These are phyloP conservation scores for Climacium dendroides DNA, from an alignment of 225 moss, liverwort and hornwort species.

Conservation along the genomic window DNA sequence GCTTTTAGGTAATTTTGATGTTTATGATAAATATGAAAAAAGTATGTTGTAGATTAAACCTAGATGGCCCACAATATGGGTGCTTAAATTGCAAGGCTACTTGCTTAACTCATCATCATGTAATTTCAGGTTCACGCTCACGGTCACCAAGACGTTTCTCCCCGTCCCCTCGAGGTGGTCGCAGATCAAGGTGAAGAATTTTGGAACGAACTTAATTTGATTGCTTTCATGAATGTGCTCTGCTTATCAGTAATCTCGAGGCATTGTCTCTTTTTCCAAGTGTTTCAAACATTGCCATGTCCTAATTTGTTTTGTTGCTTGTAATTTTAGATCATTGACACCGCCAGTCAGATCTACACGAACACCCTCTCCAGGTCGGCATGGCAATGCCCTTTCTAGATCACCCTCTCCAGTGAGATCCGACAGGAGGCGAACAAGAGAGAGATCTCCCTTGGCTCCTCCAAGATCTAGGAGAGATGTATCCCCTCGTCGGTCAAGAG, in stretches of 20 bases:
- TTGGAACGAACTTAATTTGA: not conserved
- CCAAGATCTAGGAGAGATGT: conserved; percentile 6
- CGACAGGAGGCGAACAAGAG: conserved; percentile 22
- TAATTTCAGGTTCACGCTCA: conserved; percentile 34
- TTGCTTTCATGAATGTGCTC: not conserved
- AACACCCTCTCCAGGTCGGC: conserved; percentile 44
- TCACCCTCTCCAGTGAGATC: conserved; percentile 37
- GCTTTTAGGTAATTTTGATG: not conserved
- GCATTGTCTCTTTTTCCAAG: not conserved
- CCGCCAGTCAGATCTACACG: conserved; percentile 45
- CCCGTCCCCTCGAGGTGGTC: conserved; percentile 48
- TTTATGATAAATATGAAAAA: not conserved
- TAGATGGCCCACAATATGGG: not conserved
- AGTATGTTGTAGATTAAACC: not conserved
- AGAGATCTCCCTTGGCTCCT: conserved; percentile 25
- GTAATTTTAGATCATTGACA: conserved; percentile 24
- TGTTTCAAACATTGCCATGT: not conserved
- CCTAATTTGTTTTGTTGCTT: not conserved
- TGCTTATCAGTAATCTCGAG: no score
- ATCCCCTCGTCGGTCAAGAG: conserved; percentile 13
- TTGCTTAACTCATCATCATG: not conserved
- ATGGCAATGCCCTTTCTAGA: conserved; percentile 25
- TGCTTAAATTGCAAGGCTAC: not conserved
- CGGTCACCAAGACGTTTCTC: conserved; percentile 45
- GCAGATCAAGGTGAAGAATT: conserved; percentile 27